These are phyloP conservation scores for Lentinula guzmanii DNA, from an alignment of 768 basidiomycete species.

Conservation along the genomic window DNA sequence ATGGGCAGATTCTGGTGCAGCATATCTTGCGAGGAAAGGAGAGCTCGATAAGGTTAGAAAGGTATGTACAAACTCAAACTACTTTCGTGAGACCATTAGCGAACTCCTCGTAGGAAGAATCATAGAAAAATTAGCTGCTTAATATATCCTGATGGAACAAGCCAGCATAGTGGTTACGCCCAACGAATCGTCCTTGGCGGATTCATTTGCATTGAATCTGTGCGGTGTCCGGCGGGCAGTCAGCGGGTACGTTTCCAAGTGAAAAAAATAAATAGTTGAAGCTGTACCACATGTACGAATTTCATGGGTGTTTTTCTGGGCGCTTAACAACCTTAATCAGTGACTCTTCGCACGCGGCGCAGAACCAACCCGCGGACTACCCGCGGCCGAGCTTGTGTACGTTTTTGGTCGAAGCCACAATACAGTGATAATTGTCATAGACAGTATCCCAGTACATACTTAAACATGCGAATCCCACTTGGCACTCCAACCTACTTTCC, in stretches of 20 bases:
- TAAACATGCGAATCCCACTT: background rate
- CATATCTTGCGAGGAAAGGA: slow-evolving; percentile 54
- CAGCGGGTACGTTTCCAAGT: no score
- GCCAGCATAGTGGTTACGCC: no score
- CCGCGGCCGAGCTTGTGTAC: background rate
- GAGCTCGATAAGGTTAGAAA: slow-evolving; percentile 26
- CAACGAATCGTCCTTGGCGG: no score
- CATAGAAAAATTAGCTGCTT: no score
- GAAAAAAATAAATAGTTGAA: background rate
- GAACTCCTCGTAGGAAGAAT: background rate
- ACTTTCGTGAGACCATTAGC: background rate
- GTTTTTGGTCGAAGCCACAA: background rate
- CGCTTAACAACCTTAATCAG: background rate
- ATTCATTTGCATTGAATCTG: no score
- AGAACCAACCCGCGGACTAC: background rate
- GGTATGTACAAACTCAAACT: background rate
- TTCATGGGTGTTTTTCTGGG: background rate
- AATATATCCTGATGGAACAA: no score
- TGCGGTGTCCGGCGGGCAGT: no score
- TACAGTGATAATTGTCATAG: background rate
- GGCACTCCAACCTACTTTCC: background rate
- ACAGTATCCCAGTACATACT: background rate
- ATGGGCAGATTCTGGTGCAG: slow-evolving; percentile 65
- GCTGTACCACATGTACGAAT: no score
- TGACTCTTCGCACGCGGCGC: background rate